Conservation (phyloP, 2,329 filamentous ascomycete genomes). For the Monilinia fructicola region DNA sequence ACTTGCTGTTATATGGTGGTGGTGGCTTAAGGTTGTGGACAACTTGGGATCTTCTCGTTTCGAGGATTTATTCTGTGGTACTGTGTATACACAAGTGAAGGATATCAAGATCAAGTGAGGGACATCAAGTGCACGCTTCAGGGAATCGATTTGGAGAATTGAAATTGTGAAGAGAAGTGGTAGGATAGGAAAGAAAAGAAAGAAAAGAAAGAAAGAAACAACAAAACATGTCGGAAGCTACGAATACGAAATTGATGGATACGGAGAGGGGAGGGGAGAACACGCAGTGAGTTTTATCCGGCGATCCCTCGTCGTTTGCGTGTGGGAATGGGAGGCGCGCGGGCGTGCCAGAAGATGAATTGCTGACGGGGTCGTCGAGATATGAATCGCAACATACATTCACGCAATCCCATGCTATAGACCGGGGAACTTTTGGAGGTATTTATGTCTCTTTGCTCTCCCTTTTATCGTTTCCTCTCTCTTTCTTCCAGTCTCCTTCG, state of each 20-base stretch:
- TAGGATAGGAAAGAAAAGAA: neutral
- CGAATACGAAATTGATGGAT: constrained; percentile 51
- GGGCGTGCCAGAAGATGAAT: too few species aligned
- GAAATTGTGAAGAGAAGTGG: too few species aligned
- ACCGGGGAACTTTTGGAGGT: constrained; percentile 58
- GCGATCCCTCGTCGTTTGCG: neutral
- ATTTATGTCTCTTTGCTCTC: constrained; percentile 20
- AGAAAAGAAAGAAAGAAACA: neutral
- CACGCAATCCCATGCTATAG: constrained; percentile 51
- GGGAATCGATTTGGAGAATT: too few species aligned
- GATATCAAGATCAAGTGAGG: too few species aligned
- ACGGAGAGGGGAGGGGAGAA: constrained; percentile 60
- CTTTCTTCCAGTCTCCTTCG: neutral
- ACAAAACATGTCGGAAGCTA: constrained; percentile 26
- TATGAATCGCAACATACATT: constrained; percentile 59
- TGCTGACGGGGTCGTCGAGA: constrained; percentile 40
- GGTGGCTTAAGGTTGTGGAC: too few species aligned
- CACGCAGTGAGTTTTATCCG: constrained; percentile 48
- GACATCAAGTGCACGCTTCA: too few species aligned
- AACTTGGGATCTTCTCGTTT: too few species aligned
- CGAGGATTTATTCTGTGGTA: too few species aligned
- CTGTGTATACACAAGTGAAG: too few species aligned
- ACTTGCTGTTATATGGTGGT: too few species aligned
- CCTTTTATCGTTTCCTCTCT: neutral
- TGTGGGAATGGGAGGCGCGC: neutral